A percentile compares a stretch with the other conserved stretches of the same genome.
These are phyloP conservation scores for Aegilops tauschii DNA, from an alignment of 176 grass and related monocot species.

Conservation along the genomic window DNA sequence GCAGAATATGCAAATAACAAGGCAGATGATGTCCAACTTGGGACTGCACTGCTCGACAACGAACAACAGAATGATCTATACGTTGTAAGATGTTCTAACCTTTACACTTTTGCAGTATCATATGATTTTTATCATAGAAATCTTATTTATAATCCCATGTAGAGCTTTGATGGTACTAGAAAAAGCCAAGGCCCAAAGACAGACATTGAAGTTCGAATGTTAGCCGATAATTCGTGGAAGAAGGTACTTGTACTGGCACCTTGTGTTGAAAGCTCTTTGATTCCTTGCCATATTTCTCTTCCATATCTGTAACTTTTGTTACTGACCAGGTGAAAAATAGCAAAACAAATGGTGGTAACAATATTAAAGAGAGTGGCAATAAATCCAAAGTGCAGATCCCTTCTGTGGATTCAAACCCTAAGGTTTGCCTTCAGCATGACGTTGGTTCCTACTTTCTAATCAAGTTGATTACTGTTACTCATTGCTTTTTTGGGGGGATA, in stretches of 20 bases:
- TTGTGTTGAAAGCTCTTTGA: neutral
- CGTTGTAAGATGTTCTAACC: conserved; percentile 44
- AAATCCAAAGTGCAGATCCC: conserved; percentile 33
- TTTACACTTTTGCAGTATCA: neutral
- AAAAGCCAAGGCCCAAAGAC: conserved; percentile 60
- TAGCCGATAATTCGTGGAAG: conserved; percentile 76
- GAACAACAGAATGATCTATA: conserved; percentile 52
- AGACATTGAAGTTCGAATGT: conserved; percentile 87
- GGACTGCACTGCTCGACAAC: conserved; percentile 57
- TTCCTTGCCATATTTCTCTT: neutral
- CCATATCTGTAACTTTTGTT: neutral
- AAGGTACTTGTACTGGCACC: conserved; percentile 46
- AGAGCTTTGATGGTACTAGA: conserved; percentile 65
- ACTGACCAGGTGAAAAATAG: conserved; percentile 47
- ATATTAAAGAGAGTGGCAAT: neutral
- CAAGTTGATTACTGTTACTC: conserved; percentile 1
- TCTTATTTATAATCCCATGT: conserved; percentile 24
- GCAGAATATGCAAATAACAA: conserved; percentile 44
- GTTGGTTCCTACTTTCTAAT: conserved; percentile 30
- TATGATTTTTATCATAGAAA: neutral
- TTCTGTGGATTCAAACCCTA: conserved; percentile 13
- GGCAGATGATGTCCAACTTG: conserved; percentile 36
- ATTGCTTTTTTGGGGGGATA: conserved; percentile 28
- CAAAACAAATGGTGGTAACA: conserved; percentile 30
- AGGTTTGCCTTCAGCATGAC: conserved; percentile 38